Evolutionary conservation across 805 yeast genomes (phyloP).

Genomic region (Metschnikowia peoriensis): DNA sequence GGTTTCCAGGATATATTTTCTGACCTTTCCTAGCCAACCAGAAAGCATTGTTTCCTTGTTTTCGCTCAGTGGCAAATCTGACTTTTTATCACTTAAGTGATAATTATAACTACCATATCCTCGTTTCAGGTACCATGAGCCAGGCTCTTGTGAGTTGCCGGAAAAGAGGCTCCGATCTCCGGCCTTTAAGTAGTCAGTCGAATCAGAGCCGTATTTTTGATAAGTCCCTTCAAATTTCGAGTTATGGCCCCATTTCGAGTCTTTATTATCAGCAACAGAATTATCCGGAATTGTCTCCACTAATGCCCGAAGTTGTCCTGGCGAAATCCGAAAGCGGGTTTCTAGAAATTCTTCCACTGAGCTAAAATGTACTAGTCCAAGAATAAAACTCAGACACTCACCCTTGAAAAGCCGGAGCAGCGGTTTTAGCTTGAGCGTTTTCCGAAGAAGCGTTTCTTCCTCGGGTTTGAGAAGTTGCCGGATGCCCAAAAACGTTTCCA

Average conservation of each 20-base stretch:
- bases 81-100: not conserved
- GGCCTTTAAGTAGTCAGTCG: not conserved
- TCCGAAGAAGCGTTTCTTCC: constrained; percentile 10
- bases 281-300: not conserved
- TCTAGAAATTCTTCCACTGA: constrained; percentile 11
- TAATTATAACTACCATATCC: no score
- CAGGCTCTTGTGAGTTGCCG: not conserved
- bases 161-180: not conserved
- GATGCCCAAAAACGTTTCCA: constrained; percentile 12
- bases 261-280: not conserved
- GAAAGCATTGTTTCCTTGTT: not conserved
- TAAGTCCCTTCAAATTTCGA: not conserved
- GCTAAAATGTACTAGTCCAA: constrained; percentile 13
- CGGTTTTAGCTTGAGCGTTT: constrained; percentile 10
- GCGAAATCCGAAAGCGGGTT: constrained; percentile 4
- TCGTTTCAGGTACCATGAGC: not conserved
- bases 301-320: not conserved
- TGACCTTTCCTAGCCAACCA: not conserved
- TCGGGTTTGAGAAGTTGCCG: constrained; percentile 8
- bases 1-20: not conserved
- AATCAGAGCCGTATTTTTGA: not conserved
- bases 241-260: not conserved
- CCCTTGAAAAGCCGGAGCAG: constrained; percentile 12
- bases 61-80: not conserved
- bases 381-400: constrained; percentile 16